Evolutionary conservation across 2,329 filamentous ascomycete genomes (phyloP).

Genomic region (Ustulina deusta): DNA sequence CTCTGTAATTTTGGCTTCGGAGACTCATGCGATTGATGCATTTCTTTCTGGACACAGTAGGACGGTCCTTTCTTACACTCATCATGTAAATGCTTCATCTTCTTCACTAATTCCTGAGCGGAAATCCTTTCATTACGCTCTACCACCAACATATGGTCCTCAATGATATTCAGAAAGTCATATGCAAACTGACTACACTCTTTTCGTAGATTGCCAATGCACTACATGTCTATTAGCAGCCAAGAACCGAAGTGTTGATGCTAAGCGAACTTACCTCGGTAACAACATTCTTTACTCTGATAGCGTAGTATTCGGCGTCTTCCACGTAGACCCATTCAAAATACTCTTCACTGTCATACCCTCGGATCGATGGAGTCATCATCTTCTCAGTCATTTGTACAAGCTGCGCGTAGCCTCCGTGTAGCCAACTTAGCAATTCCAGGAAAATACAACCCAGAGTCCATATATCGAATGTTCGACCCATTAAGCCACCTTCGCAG

Average conservation of each 20-base stretch:
- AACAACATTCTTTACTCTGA: constrained; percentile 15
- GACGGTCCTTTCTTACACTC: not conserved
- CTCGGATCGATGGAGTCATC: not conserved
- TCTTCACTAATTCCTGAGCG: not conserved
- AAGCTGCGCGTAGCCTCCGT: not conserved
- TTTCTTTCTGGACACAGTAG: not conserved
- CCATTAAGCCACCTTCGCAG: not conserved
- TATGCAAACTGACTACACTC: constrained; percentile 18
- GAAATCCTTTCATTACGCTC: constrained; percentile 13
- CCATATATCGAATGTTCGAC: constrained; percentile 28
- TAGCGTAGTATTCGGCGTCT: not conserved
- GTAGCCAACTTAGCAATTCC: constrained; percentile 10
- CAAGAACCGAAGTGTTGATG: too few relatives aligned
- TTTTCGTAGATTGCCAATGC: not conserved
- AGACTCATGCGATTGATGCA: not conserved
- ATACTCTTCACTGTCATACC: not conserved
- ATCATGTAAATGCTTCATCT: not conserved
- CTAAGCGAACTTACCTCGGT: not conserved
- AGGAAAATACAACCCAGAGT: constrained; percentile 20
- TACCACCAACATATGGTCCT: constrained; percentile 19
- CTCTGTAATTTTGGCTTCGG: not conserved
- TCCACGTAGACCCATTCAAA: constrained; percentile 23
- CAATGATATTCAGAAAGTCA: constrained; percentile 30
- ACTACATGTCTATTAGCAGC: not conserved
- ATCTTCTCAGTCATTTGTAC: not conserved